Evolutionary conservation across 257 asterid genomes (phyloP), one percentile per base, ranked within the genome.

Genomic region (Capsicum chinense): DNA sequence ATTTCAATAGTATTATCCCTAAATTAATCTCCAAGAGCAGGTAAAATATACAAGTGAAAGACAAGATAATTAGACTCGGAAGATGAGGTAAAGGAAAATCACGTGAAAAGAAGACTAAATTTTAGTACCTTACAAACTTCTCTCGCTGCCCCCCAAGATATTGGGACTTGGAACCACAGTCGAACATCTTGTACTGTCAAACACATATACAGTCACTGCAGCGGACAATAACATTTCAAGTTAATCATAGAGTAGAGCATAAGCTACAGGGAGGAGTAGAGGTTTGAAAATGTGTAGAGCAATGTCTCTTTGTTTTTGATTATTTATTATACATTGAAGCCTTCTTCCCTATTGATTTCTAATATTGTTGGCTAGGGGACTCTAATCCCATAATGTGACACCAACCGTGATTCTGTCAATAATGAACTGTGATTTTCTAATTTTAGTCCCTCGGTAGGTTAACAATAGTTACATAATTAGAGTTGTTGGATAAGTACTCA

Each of bases 51-150:
- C 42, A 73, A 47, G 39, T 48, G 39, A 19, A 48, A 48, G 37
- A 73, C 56, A 73, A 73, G 59, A 47, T 73, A 48, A 47, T 76
- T 21, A 26, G 58, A 35, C 47, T 47, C 80, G 39, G 19, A 80
- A 81, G 58, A 80, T n/a, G 47, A 50, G 37, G 69, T 11, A 39
- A 42, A 66, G 19, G 74, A 52, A 47, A 83, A 35, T 56, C 21
- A 26, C 52, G 26, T 13, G 67, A 71, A 79, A 59, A 12, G 21
- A 35, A 37, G 66, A 44, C 81, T 62, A 56, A 50, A 84, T 84
- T 54, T 62, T 39, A 42, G 63, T 92, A 96, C 99, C 99, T 96
- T 84, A 90, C 88, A 87, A 96, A 96, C 88, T 92, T 93, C 89
- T 96, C 99, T 35, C 94, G 91, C 91, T 93, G 97, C 68, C 97